Base-by-base conservation (phyloP, 2,329 filamentous ascomycete genomes). In the Microcyclospora pomicola region DNA sequence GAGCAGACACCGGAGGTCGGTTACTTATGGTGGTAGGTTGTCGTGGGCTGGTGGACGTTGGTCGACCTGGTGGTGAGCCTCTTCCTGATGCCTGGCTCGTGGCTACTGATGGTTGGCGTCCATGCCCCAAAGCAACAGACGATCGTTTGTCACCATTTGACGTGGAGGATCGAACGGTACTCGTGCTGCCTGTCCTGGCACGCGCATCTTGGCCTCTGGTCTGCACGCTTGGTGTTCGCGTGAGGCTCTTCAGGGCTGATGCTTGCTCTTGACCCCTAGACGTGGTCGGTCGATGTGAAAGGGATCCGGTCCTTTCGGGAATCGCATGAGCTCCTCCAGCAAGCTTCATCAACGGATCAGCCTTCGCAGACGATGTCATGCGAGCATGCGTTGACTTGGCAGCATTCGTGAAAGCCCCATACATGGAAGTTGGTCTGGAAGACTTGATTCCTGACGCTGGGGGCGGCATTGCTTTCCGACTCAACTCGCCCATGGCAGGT, bases 381-480 rank as follows among this genome's bases (percentile, higher is more conserved):
- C 19, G 19, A 24, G 19, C 19, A 7, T 24, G 19, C 4, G 19
- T 24, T 7, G 19, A 24, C 19, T 24, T 24, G 19, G 19, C 19
- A 24, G 19, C 19, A 24, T 24, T 24, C 7, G 19, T 24, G 19
- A 24, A 24, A 24, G 34, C 33, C 15, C 42, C 36, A 36, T 45
- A 28, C 34, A 47, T 33, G 15, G 39, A 42, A 7, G 43, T 35
- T 35, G 45, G 45, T 24, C 46, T 35, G 14, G 24, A 31, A 27
- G 39, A 48, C 43, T 37, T 49, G 19, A 24, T 24, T 4, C 19
- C 19, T 41, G 35, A 42, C 6, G 49, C 30, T 2, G 52, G 51
- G 14, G 51, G 53, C 27, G 49, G 51, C 53, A 56, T 55, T 2
- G 48, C 46, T 24, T 34, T 44, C 35, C 47, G 42, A 27, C 50